These are phyloP conservation scores for Neopestalotiopsis rosae DNA, from an alignment of 2,329 filamentous ascomycete species.

Conservation along the genomic window DNA sequence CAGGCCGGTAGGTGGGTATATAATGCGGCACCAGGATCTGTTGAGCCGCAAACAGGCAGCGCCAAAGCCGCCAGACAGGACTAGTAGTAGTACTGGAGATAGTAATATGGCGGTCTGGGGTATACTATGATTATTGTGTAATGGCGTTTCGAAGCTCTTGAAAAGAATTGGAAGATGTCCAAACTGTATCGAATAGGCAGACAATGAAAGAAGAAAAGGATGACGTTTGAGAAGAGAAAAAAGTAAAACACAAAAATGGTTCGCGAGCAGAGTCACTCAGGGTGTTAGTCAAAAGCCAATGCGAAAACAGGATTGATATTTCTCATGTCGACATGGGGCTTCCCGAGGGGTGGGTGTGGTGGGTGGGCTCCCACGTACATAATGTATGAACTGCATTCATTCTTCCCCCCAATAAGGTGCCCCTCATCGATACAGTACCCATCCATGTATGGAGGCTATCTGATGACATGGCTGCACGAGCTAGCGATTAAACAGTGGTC, in stretches of 20 bases:
- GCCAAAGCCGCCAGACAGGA: neutral
- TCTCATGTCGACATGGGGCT: slow-evolving; percentile 13
- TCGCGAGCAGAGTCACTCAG: slow-evolving; percentile 17
- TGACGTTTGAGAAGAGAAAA: slow-evolving; percentile 27
- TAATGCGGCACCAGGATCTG: neutral
- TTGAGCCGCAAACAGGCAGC: neutral
- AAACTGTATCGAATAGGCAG: neutral
- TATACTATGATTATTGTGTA: neutral
- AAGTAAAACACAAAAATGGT: neutral
- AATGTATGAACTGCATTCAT: neutral
- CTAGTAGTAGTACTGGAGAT: neutral
- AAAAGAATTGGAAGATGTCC: no score
- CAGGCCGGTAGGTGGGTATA: neutral
- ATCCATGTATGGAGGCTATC: neutral
- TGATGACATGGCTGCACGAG: neutral
- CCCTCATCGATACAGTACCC: neutral
- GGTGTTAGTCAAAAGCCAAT: slow-evolving; percentile 26
- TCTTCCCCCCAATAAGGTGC: neutral
- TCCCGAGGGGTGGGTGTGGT: neutral
- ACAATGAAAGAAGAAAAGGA: slow-evolving; percentile 12
- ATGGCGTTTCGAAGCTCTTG: neutral
- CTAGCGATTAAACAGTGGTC: neutral
- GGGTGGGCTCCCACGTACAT: slow-evolving; percentile 4
- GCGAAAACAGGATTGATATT: slow-evolving; percentile 37
- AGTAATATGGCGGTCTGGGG: neutral